Conservation (phyloP, 169 alveolate species). For the Eimeria nieschulzi region DNA sequence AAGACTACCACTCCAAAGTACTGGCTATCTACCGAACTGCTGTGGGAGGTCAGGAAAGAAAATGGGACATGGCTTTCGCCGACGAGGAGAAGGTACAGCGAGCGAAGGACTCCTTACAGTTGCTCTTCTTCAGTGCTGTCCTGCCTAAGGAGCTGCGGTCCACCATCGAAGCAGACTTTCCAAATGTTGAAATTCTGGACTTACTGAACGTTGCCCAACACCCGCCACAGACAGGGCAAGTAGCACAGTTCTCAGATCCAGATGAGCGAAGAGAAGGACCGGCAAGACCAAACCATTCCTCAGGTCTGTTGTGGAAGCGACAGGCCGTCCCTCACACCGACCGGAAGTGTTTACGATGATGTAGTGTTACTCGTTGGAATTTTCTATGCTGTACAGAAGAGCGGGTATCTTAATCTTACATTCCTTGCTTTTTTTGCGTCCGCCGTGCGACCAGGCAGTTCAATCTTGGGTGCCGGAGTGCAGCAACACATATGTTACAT, state of each 20-base stretch:
- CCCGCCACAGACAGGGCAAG: background rate
- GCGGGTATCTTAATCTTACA: too few species aligned
- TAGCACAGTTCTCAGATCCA: background rate
- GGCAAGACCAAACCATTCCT: background rate
- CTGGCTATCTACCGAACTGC: constrained; percentile 10
- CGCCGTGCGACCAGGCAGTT: constrained; percentile 26
- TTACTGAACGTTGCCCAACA: constrained; percentile 2
- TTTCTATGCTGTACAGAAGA: too few species aligned
- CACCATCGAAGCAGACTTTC: constrained; percentile 37
- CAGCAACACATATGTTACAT: constrained; percentile 33
- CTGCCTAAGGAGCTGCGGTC: background rate
- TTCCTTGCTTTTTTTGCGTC: background rate
- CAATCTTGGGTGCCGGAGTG: constrained; percentile 52
- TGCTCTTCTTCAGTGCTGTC: constrained; percentile 49
- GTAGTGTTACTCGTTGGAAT: too few species aligned
- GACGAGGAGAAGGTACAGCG: background rate
- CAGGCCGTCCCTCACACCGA: too few species aligned
- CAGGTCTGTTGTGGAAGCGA: background rate
- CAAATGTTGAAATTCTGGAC: constrained; percentile 32
- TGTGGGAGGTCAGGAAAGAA: background rate
- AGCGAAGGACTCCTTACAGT: background rate
- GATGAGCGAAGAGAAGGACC: background rate
- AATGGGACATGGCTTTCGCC: background rate
- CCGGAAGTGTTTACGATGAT: too few species aligned
- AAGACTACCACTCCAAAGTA: constrained; percentile 66